Conservation (phyloP, 2,329 filamentous ascomycete species). For the Balansia obtecta region DNA sequence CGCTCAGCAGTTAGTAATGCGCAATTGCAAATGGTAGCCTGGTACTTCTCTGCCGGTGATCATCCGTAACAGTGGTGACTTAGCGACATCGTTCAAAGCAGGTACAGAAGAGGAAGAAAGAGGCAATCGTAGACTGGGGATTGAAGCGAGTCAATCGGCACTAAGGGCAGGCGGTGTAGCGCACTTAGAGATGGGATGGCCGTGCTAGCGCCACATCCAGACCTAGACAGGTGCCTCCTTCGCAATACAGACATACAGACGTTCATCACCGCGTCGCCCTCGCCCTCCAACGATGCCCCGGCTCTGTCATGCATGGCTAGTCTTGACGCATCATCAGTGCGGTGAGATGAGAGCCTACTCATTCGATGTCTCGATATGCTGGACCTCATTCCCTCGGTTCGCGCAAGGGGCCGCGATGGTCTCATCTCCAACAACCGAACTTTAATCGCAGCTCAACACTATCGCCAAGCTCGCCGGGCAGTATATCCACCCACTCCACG, state of each 20-base stretch:
- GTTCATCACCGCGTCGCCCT: not conserved
- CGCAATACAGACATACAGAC: not conserved
- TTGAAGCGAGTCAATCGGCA: too few species aligned
- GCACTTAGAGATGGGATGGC: not conserved
- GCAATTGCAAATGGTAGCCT: too few species aligned
- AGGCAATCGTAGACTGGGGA: too few species aligned
- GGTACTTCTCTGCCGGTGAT: too few species aligned
- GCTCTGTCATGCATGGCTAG: conserved; percentile 5
- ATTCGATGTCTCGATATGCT: conserved; percentile 30
- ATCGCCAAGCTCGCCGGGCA: conserved; percentile 33
- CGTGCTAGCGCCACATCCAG: not conserved
- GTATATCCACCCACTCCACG: conserved; percentile 38
- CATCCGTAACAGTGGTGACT: too few species aligned
- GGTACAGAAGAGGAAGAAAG: too few species aligned
- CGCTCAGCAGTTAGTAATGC: too few species aligned
- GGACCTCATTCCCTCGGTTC: conserved; percentile 26
- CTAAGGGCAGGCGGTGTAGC: conserved; percentile 2
- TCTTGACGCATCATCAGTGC: not conserved
- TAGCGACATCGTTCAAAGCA: too few species aligned
- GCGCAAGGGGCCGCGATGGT: conserved; percentile 36
- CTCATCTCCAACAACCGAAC: conserved; percentile 40
- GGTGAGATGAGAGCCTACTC: conserved; percentile 9
- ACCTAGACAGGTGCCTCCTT: not conserved
- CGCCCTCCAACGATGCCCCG: conserved; percentile 3
- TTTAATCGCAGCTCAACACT: conserved; percentile 30